phyloP scores from a whole-genome alignment of 129 eudicot genomes.

The Arctium minus region DNA sequence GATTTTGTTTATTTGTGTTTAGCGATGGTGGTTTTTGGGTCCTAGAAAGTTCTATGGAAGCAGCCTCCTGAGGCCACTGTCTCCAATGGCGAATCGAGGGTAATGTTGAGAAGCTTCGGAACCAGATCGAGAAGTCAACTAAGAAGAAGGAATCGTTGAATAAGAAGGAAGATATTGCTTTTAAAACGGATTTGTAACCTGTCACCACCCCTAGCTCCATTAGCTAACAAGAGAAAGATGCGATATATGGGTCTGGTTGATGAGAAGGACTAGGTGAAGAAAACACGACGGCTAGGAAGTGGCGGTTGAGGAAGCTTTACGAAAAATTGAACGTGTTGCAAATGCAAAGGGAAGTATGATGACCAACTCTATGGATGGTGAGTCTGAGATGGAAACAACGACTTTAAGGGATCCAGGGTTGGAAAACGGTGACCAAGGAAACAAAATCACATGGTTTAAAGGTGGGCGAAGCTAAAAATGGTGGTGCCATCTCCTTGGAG shows the following conservation, averaged over 20 bases:
- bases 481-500: too few species aligned
- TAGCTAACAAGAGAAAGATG: conserved; percentile 23
- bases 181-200: neutral
- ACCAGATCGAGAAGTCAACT: conserved; percentile 23
- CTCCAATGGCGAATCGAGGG: conserved; percentile 56
- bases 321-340: too few species aligned
- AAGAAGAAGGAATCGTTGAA: neutral
- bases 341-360: too few species aligned
- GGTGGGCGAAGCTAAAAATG: too few species aligned
- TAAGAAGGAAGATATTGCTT: neutral
- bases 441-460: too few species aligned
- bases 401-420: too few species aligned
- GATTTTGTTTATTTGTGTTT: too few species aligned
- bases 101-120: conserved; percentile 30
- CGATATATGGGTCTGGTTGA: conserved; percentile 20
- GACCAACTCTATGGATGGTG: too few species aligned
- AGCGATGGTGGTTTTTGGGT: conserved; percentile 43
- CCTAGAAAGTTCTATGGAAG: conserved; percentile 74
- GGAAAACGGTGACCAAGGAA: too few species aligned
- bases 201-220: conserved; percentile 33
- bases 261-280: conserved; percentile 2
- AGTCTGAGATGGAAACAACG: too few species aligned
- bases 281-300: too few species aligned
- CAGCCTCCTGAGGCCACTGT: conserved; percentile 59
- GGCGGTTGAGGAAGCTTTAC: too few species aligned